phyloP scores from a whole-genome alignment of 148 eudicot genomes.

The Amaranthus cruentus region DNA sequence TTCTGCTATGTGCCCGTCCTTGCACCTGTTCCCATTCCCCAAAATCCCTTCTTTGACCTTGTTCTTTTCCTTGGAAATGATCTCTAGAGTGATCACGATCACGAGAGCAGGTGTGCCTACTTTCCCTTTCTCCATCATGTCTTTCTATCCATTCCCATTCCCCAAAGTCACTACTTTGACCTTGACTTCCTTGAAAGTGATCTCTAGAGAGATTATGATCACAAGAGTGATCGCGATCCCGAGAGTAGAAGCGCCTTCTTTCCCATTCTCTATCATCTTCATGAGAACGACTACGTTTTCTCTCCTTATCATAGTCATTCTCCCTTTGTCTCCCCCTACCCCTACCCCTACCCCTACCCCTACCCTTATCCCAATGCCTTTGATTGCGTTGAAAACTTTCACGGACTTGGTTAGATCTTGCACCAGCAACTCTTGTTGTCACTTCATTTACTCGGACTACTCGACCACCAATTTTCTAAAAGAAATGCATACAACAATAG shows the following conservation, averaged over 20 bases:
- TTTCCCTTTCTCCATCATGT: slow-evolving; percentile 30
- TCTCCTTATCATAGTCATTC: slow-evolving; percentile 34
- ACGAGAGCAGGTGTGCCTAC: slow-evolving; percentile 12
- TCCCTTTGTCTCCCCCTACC: slow-evolving; percentile 37
- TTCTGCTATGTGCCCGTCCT: slow-evolving; percentile 25
- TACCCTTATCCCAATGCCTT: slow-evolving; percentile 46
- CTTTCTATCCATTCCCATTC: slow-evolving; percentile 18
- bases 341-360: slow-evolving; percentile 51
- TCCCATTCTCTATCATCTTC: slow-evolving; percentile 32
- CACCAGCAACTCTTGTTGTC: slow-evolving; percentile 47
- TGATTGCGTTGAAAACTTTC: slow-evolving; percentile 49
- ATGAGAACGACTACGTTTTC: slow-evolving; percentile 37
- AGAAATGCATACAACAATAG: slow-evolving; percentile 6
- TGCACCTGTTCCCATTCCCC: slow-evolving; percentile 18
- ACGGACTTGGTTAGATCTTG: slow-evolving; percentile 46
- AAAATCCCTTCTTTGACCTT: slow-evolving; percentile 20
- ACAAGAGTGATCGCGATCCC: slow-evolving; percentile 14
- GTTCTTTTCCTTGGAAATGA: slow-evolving; percentile 22
- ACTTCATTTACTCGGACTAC: slow-evolving; percentile 83
- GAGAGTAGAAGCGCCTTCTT: slow-evolving; percentile 16
- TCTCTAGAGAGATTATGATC: slow-evolving; percentile 8
- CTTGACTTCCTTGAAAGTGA: slow-evolving; percentile 22
- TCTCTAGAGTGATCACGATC: slow-evolving; percentile 25
- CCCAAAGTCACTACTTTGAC: slow-evolving; percentile 17
- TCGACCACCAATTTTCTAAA: slow-evolving; percentile 74